Evolutionary conservation across 1,139 yeast species (phyloP).

Genomic region (Pichia sp.): DNA sequence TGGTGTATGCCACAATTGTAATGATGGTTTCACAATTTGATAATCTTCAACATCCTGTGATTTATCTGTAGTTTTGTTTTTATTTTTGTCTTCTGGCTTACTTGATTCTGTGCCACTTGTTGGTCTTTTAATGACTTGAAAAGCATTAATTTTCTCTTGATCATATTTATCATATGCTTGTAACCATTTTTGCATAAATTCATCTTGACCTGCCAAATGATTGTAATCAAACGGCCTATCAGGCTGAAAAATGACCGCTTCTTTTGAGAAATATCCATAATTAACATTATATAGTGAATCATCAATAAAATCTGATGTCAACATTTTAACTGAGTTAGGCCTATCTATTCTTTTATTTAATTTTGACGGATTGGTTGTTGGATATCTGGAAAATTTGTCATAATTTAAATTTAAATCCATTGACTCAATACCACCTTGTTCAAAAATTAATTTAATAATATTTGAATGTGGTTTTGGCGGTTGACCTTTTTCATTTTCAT

Average conservation of each 20-base stretch:
- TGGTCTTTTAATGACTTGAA: constrained; percentile 9
- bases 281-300: constrained; percentile 76
- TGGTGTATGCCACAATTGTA: constrained; percentile 88
- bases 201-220: constrained; percentile 57
- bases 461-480: constrained; percentile 21
- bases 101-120: background rate
- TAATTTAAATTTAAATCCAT: constrained; percentile 24
- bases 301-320: constrained; percentile 72
- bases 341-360: constrained; percentile 40
- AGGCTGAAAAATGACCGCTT: constrained; percentile 70
- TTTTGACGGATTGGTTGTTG: constrained; percentile 41
- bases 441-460: constrained; percentile 23
- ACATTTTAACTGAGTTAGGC: constrained; percentile 63
- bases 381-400: constrained; percentile 36
- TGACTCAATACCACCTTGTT: constrained; percentile 30
- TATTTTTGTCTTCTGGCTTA: background rate
- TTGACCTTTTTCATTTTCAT: constrained; percentile 17
- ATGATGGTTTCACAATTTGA: constrained; percentile 33
- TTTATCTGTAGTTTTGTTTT: constrained; percentile 2
- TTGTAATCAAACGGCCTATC: constrained; percentile 56
- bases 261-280: constrained; percentile 76
- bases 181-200: constrained; percentile 64
- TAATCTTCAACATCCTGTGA: constrained; percentile 11
- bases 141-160: constrained; percentile 22
- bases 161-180: constrained; percentile 57